Conservation (phyloP, 2,329 filamentous ascomycete species). For the Sarocladiaceae sp. region DNA sequence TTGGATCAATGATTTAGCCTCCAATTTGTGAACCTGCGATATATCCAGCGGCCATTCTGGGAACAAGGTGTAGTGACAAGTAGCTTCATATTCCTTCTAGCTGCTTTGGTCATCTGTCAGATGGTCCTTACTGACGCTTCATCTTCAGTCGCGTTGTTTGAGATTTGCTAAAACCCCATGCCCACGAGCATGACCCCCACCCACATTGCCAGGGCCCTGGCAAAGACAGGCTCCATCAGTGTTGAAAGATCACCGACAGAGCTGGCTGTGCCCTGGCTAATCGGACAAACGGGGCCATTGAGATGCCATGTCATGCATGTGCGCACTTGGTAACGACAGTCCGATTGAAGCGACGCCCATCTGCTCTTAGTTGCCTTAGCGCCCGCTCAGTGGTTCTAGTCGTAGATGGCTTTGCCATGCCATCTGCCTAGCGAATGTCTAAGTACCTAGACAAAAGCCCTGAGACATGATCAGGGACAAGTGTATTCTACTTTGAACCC, state of each 20-base stretch:
- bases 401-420: too few relatives aligned
- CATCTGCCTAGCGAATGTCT: too few relatives aligned
- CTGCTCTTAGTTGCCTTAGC: too few relatives aligned
- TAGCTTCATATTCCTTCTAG: too few relatives aligned
- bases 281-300: neutral
- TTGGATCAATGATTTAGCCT: neutral
- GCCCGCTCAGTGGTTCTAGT: too few relatives aligned
- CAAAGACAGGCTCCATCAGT: conserved; percentile 1
- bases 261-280: conserved; percentile 1
- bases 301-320: conserved; percentile 6
- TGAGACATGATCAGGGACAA: neutral
- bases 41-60: too few relatives aligned
- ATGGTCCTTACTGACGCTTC: neutral
- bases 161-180: neutral
- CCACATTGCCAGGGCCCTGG: neutral
- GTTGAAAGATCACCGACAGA: neutral
- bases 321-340: conserved; percentile 3
- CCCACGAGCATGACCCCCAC: neutral
- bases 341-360: too few relatives aligned
- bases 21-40: too few relatives aligned
- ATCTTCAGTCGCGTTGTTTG: conserved; percentile 5
- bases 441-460: neutral
- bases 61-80: too few relatives aligned
- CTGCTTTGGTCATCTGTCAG: too few relatives aligned
- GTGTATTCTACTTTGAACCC: neutral